phyloP scores from a whole-genome alignment of 1,139 yeast genomes.

The Geotrichum candidum region DNA sequence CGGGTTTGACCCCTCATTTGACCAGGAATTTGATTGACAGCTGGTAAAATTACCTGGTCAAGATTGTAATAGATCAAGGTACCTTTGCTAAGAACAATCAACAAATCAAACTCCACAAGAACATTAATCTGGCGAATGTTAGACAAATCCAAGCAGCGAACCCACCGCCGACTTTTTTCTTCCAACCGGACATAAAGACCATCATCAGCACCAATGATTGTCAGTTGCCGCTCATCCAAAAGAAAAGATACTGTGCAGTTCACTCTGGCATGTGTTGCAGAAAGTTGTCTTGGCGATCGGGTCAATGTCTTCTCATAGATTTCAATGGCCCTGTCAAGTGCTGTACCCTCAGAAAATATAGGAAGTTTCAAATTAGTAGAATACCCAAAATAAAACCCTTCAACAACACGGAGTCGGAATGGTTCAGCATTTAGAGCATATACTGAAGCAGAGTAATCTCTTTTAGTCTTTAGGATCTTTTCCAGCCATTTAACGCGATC shows the following conservation, averaged over 20 bases:
- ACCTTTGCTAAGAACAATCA: conserved; percentile 55
- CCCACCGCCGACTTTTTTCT: conserved; percentile 43
- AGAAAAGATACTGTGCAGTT: conserved; percentile 34
- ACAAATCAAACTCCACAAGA: conserved; percentile 50
- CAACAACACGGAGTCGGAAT: conserved; percentile 47
- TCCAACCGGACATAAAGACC: conserved; percentile 42
- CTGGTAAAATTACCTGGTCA: conserved; percentile 32
- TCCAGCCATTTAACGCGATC: conserved; percentile 46
- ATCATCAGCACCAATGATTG: conserved; percentile 41
- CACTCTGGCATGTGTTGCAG: conserved; percentile 25
- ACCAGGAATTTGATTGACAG: conserved; percentile 11
- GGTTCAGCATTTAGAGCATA: conserved; percentile 46
- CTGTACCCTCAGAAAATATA: conserved; percentile 57
- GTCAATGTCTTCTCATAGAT: conserved; percentile 19
- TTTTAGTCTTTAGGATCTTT: conserved; percentile 50
- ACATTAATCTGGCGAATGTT: conserved; percentile 60
- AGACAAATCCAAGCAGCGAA: conserved; percentile 48
- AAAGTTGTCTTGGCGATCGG: neutral
- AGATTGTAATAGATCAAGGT: conserved; percentile 58
- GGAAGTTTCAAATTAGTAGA: conserved; percentile 56
- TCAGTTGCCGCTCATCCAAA: conserved; percentile 36
- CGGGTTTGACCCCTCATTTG: conserved; percentile 8
- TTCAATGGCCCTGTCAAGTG: conserved; percentile 47
- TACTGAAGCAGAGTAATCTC: conserved; percentile 44
- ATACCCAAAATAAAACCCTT: conserved; percentile 62